A percentile compares a stretch with the other conserved stretches of the same genome.
phyloP scores from a whole-genome alignment of 306 rosid species.

The Cicer bijugum region DNA sequence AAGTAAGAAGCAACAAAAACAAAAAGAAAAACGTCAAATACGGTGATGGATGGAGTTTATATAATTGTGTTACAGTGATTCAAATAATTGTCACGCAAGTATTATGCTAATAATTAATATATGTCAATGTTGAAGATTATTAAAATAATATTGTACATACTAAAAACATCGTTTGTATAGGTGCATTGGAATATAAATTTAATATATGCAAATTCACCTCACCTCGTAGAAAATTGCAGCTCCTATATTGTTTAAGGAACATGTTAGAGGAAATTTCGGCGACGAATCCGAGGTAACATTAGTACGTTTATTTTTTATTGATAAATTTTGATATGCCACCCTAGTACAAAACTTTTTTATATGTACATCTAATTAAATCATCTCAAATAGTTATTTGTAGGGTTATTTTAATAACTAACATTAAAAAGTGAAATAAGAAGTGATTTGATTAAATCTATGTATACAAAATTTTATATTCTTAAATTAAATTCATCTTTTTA shows the following conservation, averaged over 20 bases:
- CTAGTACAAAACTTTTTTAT: too few species aligned
- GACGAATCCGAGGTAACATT: conserved; percentile 53
- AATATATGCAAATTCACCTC: neutral
- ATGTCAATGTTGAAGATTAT: neutral
- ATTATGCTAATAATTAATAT: neutral
- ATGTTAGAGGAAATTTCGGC: conserved; percentile 65
- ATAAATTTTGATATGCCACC: too few species aligned
- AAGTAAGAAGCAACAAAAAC: conserved; percentile 42
- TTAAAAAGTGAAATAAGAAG: too few species aligned
- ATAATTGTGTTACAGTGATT: conserved; percentile 33
- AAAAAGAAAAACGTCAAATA: conserved; percentile 42
- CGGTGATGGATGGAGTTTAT: conserved; percentile 34
- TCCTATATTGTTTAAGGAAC: conserved; percentile 34
- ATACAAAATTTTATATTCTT: too few species aligned
- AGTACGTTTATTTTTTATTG: neutral
- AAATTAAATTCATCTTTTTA: too few species aligned
- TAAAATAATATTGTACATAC: neutral
- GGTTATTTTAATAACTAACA: too few species aligned
- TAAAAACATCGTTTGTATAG: neutral
- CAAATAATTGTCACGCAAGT: conserved; percentile 33
- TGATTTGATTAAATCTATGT: too few species aligned
- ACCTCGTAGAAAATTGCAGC: conserved; percentile 27
- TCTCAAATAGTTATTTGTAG: too few species aligned
- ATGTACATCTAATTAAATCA: too few species aligned
- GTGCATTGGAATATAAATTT: conserved; percentile 22